These are phyloP conservation scores for Castanea sativa DNA, from an alignment of 306 rosid species.

Conservation along the genomic window DNA sequence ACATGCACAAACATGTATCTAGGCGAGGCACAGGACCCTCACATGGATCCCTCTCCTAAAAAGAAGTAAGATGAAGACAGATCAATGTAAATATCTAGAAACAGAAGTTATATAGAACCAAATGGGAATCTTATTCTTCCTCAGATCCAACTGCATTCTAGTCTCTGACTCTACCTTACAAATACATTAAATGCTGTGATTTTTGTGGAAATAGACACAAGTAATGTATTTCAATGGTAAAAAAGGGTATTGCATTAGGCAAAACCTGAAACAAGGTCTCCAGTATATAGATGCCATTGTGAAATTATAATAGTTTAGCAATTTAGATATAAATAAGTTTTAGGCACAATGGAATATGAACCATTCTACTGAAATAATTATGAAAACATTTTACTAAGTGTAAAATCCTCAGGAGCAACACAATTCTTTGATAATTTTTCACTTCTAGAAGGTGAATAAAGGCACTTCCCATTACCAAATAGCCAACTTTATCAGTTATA, in stretches of 20 bases:
- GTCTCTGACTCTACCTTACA: no score
- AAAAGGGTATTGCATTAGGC: no score
- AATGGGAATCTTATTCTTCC: no score
- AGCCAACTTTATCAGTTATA: neutral
- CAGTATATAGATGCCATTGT: neutral
- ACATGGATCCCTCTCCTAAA: constrained; percentile 74
- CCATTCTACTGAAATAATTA: neutral
- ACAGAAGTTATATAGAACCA: neutral
- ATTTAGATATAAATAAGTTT: neutral
- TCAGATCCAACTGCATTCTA: no score
- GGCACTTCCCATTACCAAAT: neutral
- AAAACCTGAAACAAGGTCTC: neutral
- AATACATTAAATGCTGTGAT: no score
- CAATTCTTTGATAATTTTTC: neutral
- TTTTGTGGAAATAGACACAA: no score
- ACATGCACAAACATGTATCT: constrained; percentile 79
- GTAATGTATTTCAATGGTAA: no score
- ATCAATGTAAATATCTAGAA: constrained; percentile 5
- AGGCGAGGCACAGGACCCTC: constrained; percentile 82
- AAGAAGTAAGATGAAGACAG: constrained; percentile 9
- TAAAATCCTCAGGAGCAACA: neutral
- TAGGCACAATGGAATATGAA: neutral
- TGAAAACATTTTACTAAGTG: neutral
- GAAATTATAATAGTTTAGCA: neutral
- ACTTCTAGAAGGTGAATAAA: neutral